A percentile compares a stretch with the other conserved stretches of the same genome.
Conservation (phyloP, 345 rosid genomes). For the Boechera stricta region DNA sequence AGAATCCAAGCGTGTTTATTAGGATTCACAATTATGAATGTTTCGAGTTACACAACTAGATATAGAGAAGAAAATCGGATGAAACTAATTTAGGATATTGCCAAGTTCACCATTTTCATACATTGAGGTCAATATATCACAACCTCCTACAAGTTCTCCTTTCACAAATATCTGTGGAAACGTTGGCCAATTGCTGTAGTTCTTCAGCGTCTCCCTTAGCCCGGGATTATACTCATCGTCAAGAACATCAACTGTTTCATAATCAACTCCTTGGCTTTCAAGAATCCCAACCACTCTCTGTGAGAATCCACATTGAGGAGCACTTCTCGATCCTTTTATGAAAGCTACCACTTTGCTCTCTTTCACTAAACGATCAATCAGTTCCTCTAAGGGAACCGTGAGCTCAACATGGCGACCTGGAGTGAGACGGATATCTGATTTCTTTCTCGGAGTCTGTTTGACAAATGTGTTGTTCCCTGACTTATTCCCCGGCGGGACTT, state of each 20-base stretch:
- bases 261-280: constrained; percentile 81
- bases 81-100: constrained; percentile 52
- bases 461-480: constrained; percentile 86
- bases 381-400: constrained; percentile 71
- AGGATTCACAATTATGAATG: neutral
- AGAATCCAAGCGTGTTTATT: constrained; percentile 5
- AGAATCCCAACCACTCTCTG: constrained; percentile 83
- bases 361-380: constrained; percentile 74
- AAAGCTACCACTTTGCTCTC: constrained; percentile 93
- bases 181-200: constrained; percentile 92
- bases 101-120: constrained; percentile 82
- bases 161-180: constrained; percentile 81
- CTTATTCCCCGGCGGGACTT: constrained; percentile 88
- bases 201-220: constrained; percentile 83
- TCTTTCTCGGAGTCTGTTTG: constrained; percentile 65
- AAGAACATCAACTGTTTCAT: constrained; percentile 85
- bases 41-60: constrained; percentile 11
- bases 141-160: constrained; percentile 87
- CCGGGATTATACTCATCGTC: constrained; percentile 83
- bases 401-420: constrained; percentile 87
- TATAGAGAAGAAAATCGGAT: neutral
- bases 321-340: constrained; percentile 88
- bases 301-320: constrained; percentile 92
- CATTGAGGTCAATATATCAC: constrained; percentile 84
- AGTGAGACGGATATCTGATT: constrained; percentile 84